These are phyloP conservation scores for Aphanomyces stellatus DNA, from an alignment of 352 stramenopile species.

Conservation along the genomic window DNA sequence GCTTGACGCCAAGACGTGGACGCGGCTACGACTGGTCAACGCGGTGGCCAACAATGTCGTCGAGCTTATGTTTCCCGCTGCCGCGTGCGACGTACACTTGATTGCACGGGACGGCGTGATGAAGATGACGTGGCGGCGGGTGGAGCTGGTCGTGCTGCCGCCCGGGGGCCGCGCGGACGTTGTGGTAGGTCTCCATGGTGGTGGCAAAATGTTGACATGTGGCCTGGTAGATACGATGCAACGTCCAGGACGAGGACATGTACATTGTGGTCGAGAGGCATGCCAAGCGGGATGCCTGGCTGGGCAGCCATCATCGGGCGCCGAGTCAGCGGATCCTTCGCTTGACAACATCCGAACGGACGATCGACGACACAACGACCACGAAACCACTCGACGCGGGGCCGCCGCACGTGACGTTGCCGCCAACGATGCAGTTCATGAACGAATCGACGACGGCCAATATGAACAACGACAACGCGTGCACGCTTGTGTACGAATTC, in stretches of 20 bases:
- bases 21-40: slow-evolving; percentile 62
- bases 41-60: slow-evolving; percentile 75
- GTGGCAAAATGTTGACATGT: too few relatives aligned
- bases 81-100: slow-evolving; percentile 51
- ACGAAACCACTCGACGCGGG: slow-evolving; percentile 27
- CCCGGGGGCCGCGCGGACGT: slow-evolving; percentile 60
- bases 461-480: slow-evolving; percentile 27
- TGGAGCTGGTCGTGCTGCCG: slow-evolving; percentile 48
- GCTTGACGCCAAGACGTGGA: slow-evolving; percentile 42
- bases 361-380: slow-evolving; percentile 24
- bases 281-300: slow-evolving; percentile 41
- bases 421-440: slow-evolving; percentile 71
- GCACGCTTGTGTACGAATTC: slow-evolving; percentile 67
- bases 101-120: slow-evolving; percentile 69
- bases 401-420: slow-evolving; percentile 24
- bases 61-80: slow-evolving; percentile 43
- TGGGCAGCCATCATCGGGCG: slow-evolving; percentile 61
- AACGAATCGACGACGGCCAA: too few relatives aligned
- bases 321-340: slow-evolving; percentile 56
- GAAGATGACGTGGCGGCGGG: slow-evolving; percentile 31
- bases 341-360: not conserved
- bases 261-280: slow-evolving; percentile 58
- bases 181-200: too few relatives aligned
- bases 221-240: slow-evolving; percentile 34
- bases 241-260: not conserved